phyloP scores from a whole-genome alignment of 1,139 yeast genomes.

The Saccharomycopsis phalli region DNA sequence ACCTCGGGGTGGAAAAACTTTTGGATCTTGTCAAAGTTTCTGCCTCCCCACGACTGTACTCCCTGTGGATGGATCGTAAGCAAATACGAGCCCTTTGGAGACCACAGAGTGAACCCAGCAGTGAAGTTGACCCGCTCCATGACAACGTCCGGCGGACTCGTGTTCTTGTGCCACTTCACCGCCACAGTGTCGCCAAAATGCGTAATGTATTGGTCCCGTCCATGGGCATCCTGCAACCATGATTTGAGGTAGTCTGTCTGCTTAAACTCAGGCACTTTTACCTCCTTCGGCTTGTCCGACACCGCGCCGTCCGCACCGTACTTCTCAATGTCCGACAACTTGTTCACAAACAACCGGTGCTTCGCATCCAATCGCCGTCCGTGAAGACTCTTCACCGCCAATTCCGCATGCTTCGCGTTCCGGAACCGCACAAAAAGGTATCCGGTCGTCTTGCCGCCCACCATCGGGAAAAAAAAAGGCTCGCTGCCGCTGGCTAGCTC shows the following conservation, averaged over 20 bases:
- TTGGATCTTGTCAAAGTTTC: slow-evolving; percentile 60
- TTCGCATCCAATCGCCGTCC: slow-evolving; percentile 90
- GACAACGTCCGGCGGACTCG: slow-evolving; percentile 66
- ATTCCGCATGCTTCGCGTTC: slow-evolving; percentile 56
- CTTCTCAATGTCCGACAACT: slow-evolving; percentile 75
- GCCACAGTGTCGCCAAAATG: slow-evolving; percentile 79
- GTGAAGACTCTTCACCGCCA: slow-evolving; percentile 73
- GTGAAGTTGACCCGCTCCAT: slow-evolving; percentile 81
- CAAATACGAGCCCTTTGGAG: slow-evolving; percentile 88
- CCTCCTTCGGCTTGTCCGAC: slow-evolving; percentile 48
- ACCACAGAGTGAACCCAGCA: slow-evolving; percentile 77
- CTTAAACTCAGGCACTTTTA: slow-evolving; percentile 59
- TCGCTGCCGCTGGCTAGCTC: slow-evolving; percentile 49
- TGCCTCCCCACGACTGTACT: slow-evolving; percentile 95
- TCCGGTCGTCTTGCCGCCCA: slow-evolving; percentile 72
- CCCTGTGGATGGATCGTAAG: slow-evolving; percentile 92
- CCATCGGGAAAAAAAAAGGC: slow-evolving; percentile 64
- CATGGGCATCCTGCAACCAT: slow-evolving; percentile 85
- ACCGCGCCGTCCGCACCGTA: slow-evolving; percentile 64
- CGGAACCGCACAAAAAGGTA: slow-evolving; percentile 80
- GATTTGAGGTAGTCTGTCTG: slow-evolving; percentile 75
- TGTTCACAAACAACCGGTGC: slow-evolving; percentile 82
- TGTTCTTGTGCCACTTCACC: slow-evolving; percentile 79
- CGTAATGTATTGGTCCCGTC: slow-evolving; percentile 83
- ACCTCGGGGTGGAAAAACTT: slow-evolving; percentile 88